Evolutionary conservation across 805 yeast species (phyloP), one percentile per base, ranked within the genome.

Genomic region (Nakazawaea siamensis): DNA sequence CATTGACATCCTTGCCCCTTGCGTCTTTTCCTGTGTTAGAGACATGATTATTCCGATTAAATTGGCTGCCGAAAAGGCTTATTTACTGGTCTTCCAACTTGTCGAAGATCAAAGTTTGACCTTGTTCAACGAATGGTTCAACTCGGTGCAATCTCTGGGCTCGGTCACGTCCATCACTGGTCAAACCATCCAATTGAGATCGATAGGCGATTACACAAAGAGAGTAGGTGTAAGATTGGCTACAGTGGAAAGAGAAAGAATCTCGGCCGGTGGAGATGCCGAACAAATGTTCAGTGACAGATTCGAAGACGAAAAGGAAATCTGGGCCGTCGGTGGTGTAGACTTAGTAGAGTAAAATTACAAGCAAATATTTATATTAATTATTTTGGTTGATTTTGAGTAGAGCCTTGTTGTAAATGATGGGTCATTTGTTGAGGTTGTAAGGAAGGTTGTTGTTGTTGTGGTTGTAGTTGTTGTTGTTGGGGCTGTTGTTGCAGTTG

Each of bases 31-130:
- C 0, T 79, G 92, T 53, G 80, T 90, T 27, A 69, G 98, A 44
- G 96, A 88, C 50, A 68, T 78, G n/a, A 66, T 84, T 31, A 85
- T 90, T 49, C 97, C 98, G 4, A 79, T 90, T 46, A 88, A 87
- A 50, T 66, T 90, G 42, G 96, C 97, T 1, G 95, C 95, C 6
- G 98, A 90, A 55, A 85, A 85, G 61, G 87, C 94, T 1, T 87
- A 71, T 54, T 54, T 88, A 44, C 74, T 84, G 2, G 52, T 86
- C 13, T 80, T 87, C 57, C 65, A 70, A 31, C 62, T 90, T 46
- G 79, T 83, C 21, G 84, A 80, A 18, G 95, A 82, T 43, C 70
- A 60, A 8, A 61, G 65, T 15, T 52, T 70, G 59, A 55, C 42
- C 1, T 52, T 57, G 18, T 86, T 84, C 60, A 70, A 68, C 35